Conservation (phyloP, 768 basidiomycete species). For the Boletus bicolor region DNA sequence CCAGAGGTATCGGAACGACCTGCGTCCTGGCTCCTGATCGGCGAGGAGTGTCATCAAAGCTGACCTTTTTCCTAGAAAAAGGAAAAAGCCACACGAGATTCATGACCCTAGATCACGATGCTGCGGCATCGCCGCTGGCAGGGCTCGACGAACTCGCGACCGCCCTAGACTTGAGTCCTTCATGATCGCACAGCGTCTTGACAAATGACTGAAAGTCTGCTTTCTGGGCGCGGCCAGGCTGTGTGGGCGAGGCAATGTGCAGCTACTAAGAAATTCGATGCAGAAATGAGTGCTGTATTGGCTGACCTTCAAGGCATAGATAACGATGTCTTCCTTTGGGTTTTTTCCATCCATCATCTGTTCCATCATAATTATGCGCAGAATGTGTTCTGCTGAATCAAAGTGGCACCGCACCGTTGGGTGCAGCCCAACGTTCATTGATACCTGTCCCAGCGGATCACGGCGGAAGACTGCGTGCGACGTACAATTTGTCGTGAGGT, state of each 20-base stretch:
- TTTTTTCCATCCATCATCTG: slow-evolving; percentile 28
- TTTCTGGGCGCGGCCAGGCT: slow-evolving; percentile 43
- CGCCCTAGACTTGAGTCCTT: slow-evolving; percentile 25
- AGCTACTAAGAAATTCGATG: not conserved
- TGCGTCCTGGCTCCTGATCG: slow-evolving; percentile 19
- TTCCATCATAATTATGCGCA: slow-evolving; percentile 57
- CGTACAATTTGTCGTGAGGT: not conserved
- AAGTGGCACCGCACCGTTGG: slow-evolving; percentile 56
- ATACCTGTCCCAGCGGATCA: slow-evolving; percentile 66
- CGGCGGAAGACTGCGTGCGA: slow-evolving; percentile 57
- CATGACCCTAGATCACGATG: slow-evolving; percentile 12
- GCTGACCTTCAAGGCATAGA: slow-evolving; percentile 64
- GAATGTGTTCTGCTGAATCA: slow-evolving; percentile 50
- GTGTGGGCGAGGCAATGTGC: slow-evolving; percentile 1
- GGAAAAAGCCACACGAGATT: not conserved
- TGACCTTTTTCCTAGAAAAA: not conserved
- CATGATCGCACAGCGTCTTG: slow-evolving; percentile 40
- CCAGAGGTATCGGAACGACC: slow-evolving; percentile 17
- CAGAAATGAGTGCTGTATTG: not conserved
- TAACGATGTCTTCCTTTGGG: slow-evolving; percentile 42
- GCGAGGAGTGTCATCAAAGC: slow-evolving; percentile 2
- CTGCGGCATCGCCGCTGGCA: slow-evolving; percentile 4
- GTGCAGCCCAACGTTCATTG: slow-evolving; percentile 60
- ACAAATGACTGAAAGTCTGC: slow-evolving; percentile 55
- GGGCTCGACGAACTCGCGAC: not conserved